Conservation (phyloP, 2,329 filamentous ascomycete species). For the Trichophyton simii region DNA sequence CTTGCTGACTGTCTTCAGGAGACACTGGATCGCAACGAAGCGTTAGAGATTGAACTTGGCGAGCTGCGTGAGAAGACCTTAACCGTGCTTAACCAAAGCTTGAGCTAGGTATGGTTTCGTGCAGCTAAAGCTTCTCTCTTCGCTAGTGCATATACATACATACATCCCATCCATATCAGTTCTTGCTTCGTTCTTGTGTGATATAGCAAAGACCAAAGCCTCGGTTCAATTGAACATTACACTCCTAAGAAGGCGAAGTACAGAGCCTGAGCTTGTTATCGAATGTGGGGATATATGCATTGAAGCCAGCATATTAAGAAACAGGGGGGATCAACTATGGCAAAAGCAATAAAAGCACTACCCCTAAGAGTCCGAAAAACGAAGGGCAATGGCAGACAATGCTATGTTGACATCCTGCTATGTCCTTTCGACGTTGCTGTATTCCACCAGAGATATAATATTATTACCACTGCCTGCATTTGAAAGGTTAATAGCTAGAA, state of each 20-base stretch:
- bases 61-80: background rate
- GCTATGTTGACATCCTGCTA: background rate
- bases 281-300: too few species aligned
- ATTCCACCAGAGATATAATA: background rate
- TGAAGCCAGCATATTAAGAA: too few species aligned
- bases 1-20: constrained; percentile 2
- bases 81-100: background rate
- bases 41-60: constrained; percentile 2
- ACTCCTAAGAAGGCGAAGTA: too few species aligned
- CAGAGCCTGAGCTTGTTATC: too few species aligned
- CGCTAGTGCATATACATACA: background rate
- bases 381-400: too few species aligned
- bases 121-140: background rate
- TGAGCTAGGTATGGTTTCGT: background rate
- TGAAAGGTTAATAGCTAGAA: background rate
- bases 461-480: background rate
- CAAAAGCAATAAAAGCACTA: too few species aligned
- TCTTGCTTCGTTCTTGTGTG: background rate
- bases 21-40: constrained; percentile 9
- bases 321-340: too few species aligned
- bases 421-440: background rate
- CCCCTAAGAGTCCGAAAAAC: too few species aligned
- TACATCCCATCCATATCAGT: too few species aligned
- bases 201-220: too few species aligned
- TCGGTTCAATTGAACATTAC: too few species aligned